Base-by-base conservation (phyloP, 163 green algal species). In the Chlamydomonas reinhardtii region DNA sequence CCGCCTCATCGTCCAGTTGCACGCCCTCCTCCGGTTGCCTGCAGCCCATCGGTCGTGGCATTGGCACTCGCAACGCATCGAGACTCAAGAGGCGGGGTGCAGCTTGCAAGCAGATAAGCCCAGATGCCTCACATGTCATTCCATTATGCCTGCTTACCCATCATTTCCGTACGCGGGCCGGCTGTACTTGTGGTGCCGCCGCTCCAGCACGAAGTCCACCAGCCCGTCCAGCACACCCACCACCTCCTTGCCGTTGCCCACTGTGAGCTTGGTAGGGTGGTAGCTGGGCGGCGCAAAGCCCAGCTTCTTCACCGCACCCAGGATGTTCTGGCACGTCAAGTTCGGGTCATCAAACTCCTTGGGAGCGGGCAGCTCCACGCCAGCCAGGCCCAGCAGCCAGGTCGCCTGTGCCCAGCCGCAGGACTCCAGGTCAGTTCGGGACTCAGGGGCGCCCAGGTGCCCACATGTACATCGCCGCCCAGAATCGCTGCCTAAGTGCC, bases 341-440 rank as follows among this genome's bases (percentile, higher is more conserved):
- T 96, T 96, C 31, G 94, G 94, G 83, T 97, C 94, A 73, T 97
- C 94, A 83, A 93, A 93, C 90, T 96, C 92, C 77, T 94, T 93
- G 12, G 94, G 94, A 6, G 89, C 69, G 0, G 89, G 73, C 11
- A 94, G 78, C 11, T 89, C 76, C 11, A 87, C 77, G 16, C 94
- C 93, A 27, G 82, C 90, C 24, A 94, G 66, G 11, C 68, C 72
- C 24, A 97, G 82, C 31, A 97, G 90, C 93, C 92, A 96, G 25
- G 89, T 86, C 19, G 89, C 87, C 91, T 94, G 89, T 74, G 66
- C 20, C 11, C 48, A 56, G 48, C 2, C 9, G 14, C 48, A 56
- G 48, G 11, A 6, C 43, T 16, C 11, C 43, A 54, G 6, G 43
- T 54, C 43, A 6, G 6, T 6, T 54, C 43, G n/a, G n/a, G n/a